phyloP scores from a whole-genome alignment of 169 alveolate genomes.

The Eimeria maxima region DNA sequence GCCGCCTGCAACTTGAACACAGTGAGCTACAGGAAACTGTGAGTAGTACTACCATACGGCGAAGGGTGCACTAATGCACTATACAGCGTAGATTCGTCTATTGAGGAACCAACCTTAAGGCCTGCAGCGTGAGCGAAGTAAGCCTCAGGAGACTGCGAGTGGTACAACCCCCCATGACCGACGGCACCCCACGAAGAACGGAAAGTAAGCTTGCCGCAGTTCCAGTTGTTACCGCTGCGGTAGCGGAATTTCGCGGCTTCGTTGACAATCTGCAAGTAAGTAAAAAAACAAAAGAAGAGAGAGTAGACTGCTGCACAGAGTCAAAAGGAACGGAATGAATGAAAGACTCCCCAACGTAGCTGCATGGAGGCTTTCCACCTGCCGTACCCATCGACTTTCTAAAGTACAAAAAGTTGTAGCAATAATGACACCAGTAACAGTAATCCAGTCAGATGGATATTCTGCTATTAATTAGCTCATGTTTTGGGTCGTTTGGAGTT shows the following conservation, averaged over 20 bases:
- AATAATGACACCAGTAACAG: too few relatives aligned
- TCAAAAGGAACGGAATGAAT: too few relatives aligned
- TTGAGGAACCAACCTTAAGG: conserved; percentile 85
- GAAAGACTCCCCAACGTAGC: too few relatives aligned
- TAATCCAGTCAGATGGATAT: too few relatives aligned
- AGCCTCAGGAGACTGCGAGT: conserved; percentile 98
- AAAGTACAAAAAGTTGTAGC: too few relatives aligned
- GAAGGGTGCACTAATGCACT: not conserved
- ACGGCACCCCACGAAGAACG: conserved; percentile 98
- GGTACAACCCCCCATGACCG: conserved; percentile 99
- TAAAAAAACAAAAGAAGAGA: not conserved
- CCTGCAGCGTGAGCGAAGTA: conserved; percentile 98
- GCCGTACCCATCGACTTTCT: too few relatives aligned
- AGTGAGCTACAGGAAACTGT: too few relatives aligned
- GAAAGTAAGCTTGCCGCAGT: conserved; percentile 96
- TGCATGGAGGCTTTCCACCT: too few relatives aligned
- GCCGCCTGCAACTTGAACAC: not conserved
- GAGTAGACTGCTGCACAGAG: too few relatives aligned
- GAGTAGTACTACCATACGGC: too few relatives aligned
- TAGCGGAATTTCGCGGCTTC: conserved; percentile 98
- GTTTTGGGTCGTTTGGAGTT: too few relatives aligned
- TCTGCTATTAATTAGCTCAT: too few relatives aligned
- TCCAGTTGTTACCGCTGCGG: conserved; percentile 96
- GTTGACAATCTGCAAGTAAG: conserved; percentile 91
- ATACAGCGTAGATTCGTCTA: not conserved